Percentiles rank a stretch among this genome's conserved stretches.
phyloP scores from a whole-genome alignment of 2,329 filamentous ascomycete species.

The Chaetomium sp. region DNA sequence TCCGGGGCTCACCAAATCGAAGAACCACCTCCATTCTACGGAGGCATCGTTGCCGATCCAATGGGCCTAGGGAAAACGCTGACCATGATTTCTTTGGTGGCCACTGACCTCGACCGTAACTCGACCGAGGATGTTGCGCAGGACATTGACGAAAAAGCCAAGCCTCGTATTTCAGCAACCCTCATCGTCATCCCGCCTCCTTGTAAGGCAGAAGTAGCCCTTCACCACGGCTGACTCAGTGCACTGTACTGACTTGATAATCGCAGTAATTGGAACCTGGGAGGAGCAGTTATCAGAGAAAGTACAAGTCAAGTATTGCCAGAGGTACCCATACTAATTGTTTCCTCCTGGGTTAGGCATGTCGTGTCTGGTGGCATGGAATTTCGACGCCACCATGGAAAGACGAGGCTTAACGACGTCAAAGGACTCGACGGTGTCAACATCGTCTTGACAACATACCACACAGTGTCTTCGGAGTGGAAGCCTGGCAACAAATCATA shows the following conservation, averaged over 20 bases:
- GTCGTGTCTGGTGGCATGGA: constrained; percentile 31
- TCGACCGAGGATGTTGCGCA: constrained; percentile 18
- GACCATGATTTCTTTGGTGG: constrained; percentile 47
- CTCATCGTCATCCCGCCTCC: constrained; percentile 45
- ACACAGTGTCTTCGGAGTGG: constrained; percentile 45
- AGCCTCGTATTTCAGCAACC: constrained; percentile 3
- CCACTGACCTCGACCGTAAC: constrained; percentile 34
- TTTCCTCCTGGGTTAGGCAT: constrained; percentile 35
- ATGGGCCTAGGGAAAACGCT: constrained; percentile 53
- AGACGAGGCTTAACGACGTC: constrained; percentile 28
- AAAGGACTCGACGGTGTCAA: constrained; percentile 29
- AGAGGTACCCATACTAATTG: not conserved
- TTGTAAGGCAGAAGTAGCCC: constrained; percentile 29
- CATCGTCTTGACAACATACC: constrained; percentile 47
- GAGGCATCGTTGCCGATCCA: constrained; percentile 50
- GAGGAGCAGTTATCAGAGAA: constrained; percentile 39
- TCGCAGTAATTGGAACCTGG: constrained; percentile 45
- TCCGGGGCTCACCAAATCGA: constrained; percentile 37
- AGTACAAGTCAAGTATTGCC: not conserved
- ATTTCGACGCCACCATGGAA: constrained; percentile 40
- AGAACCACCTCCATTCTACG: constrained; percentile 42
- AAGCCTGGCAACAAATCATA: constrained; percentile 5
- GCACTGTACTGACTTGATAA: not conserved
- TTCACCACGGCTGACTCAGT: not conserved
- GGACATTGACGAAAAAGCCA: not conserved